Conservation (phyloP, 306 rosid species). For the Sechiopsis laciniata region DNA sequence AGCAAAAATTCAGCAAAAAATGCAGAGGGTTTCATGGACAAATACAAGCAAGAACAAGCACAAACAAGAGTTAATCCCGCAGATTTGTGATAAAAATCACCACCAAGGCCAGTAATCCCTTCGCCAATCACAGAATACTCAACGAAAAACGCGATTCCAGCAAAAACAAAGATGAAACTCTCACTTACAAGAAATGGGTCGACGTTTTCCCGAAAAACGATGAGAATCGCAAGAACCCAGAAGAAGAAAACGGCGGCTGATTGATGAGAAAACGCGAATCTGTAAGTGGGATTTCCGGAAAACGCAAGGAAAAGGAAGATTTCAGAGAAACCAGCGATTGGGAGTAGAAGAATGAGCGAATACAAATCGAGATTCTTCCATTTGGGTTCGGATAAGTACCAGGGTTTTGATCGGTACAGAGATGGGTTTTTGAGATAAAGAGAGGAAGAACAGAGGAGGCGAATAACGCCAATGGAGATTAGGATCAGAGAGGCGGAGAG, state of each 20-base stretch:
- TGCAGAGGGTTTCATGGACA: slow-evolving; percentile 52
- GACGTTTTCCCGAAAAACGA: slow-evolving; percentile 35
- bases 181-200: slow-evolving; percentile 35
- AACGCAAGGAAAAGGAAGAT: slow-evolving; percentile 51
- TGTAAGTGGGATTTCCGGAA: slow-evolving; percentile 57
- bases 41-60: slow-evolving; percentile 48
- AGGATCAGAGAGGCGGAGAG: slow-evolving; percentile 58
- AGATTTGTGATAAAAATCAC: slow-evolving; percentile 45
- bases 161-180: slow-evolving; percentile 31
- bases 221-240: slow-evolving; percentile 54
- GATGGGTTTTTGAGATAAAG: slow-evolving; percentile 67
- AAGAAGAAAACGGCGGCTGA: slow-evolving; percentile 47
- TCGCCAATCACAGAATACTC: slow-evolving; percentile 43
- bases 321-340: slow-evolving; percentile 65
- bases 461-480: slow-evolving; percentile 58
- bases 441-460: slow-evolving; percentile 64
- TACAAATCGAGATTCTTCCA: slow-evolving; percentile 71
- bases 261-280: slow-evolving; percentile 61
- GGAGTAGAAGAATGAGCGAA: slow-evolving; percentile 52
- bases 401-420: slow-evolving; percentile 57
- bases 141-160: slow-evolving; percentile 31
- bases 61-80: slow-evolving; percentile 54
- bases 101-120: slow-evolving; percentile 55
- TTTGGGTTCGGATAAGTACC: slow-evolving; percentile 66
- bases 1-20: slow-evolving; percentile 73